Conservation (phyloP, 208 protist genomes). For the Entamoeba invadens region DNA sequence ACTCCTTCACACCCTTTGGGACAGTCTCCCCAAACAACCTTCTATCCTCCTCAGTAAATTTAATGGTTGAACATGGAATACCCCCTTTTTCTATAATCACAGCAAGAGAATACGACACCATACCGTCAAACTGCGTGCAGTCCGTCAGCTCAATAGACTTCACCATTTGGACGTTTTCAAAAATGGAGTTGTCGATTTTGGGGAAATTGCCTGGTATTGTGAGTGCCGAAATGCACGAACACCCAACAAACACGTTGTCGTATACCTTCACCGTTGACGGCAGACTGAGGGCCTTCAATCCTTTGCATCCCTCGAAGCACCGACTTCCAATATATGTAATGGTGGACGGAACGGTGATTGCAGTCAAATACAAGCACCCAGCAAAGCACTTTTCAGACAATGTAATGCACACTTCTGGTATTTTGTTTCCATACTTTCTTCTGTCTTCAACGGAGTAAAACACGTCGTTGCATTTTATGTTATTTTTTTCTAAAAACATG, state of each 20-base stretch:
- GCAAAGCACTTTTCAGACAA: not conserved
- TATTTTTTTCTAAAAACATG: not conserved
- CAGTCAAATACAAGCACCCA: not conserved
- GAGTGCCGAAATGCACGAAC: not conserved
- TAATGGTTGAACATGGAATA: not conserved
- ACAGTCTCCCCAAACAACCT: not conserved
- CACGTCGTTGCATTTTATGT: not conserved
- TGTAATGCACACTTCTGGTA: not conserved
- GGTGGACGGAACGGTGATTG: not conserved
- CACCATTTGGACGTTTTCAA: not conserved
- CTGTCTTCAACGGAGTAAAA: not conserved
- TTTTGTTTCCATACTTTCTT: not conserved
- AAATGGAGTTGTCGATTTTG: not conserved
- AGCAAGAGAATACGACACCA: not conserved
- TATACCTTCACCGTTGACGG: not conserved
- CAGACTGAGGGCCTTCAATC: not conserved
- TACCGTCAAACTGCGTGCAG: not conserved
- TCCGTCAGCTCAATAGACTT: not conserved
- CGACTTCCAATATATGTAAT: not conserved
- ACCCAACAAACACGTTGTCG: not conserved
- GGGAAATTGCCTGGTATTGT: not conserved
- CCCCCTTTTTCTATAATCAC: not conserved
- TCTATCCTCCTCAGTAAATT: not conserved
- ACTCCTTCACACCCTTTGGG: not conserved
- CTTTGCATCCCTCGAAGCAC: not conserved